phyloP scores from a whole-genome alignment of 345 rosid species.

The Linum usitatissimum region DNA sequence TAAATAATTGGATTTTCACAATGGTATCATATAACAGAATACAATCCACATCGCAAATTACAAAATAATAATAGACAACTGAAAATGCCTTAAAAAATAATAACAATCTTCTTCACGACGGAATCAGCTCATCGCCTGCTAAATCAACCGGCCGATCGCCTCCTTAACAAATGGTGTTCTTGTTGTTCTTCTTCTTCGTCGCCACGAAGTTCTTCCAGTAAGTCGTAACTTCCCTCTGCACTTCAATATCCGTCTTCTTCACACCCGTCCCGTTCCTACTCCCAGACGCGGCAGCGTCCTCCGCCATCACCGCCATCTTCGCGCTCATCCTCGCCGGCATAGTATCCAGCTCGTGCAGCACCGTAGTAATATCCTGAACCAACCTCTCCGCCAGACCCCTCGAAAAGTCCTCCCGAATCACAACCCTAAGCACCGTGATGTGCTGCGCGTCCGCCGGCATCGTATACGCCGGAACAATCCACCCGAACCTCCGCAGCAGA shows the following conservation, averaged over 20 bases:
- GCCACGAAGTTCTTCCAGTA: conserved; percentile 4
- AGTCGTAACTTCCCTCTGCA: conserved; percentile 2
- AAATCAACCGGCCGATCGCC: background rate
- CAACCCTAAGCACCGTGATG: conserved; percentile 6
- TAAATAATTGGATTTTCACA: too few relatives aligned
- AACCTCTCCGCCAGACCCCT: conserved; percentile 6
- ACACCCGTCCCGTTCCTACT: background rate
- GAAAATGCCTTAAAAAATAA: too few relatives aligned
- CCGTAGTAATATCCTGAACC: background rate
- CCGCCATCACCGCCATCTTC: background rate
- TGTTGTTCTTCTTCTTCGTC: conserved; percentile 1
- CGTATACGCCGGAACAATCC: conserved; percentile 10
- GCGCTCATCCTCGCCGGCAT: background rate
- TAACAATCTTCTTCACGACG: too few relatives aligned
- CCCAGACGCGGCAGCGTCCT: background rate
- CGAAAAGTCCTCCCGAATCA: conserved; percentile 9
- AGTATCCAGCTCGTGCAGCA: conserved; percentile 3
- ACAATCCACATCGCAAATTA: too few relatives aligned
- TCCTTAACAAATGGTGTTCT: conserved; percentile 2
- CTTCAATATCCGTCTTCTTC: conserved; percentile 2
- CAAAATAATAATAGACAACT: too few relatives aligned
- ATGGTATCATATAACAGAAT: too few relatives aligned
- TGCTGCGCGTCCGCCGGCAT: conserved; percentile 11
- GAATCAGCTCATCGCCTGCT: too few relatives aligned
- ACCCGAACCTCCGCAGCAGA: background rate